Conservation (phyloP, 345 rosid genomes). For the Firmiana major region DNA sequence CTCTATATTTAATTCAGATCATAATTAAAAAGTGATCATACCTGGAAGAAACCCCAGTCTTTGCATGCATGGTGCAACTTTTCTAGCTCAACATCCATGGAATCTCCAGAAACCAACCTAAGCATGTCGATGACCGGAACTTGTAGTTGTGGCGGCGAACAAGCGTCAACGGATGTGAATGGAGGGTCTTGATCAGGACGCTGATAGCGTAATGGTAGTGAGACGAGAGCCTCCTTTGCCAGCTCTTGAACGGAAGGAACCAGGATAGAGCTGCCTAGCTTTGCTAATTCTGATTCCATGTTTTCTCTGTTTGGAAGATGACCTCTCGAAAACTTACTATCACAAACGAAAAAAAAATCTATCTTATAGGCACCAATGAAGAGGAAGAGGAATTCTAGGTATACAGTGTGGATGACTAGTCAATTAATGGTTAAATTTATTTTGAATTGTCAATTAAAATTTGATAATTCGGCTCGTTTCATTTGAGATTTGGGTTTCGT, state of each 20-base stretch:
- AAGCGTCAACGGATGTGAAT: background rate
- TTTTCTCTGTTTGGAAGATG: no score
- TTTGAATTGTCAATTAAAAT: no score
- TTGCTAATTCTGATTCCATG: background rate
- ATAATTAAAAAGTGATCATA: background rate
- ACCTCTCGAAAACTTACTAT: no score
- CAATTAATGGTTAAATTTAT: no score
- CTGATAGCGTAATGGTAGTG: slow-evolving; percentile 7
- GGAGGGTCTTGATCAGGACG: slow-evolving; percentile 6
- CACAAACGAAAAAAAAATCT: no score
- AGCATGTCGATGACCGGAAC: slow-evolving; percentile 27
- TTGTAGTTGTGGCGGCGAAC: background rate
- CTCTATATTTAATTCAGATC: no score
- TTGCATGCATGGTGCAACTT: slow-evolving; percentile 26
- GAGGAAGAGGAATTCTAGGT: no score
- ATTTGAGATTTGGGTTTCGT: no score
- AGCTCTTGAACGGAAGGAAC: slow-evolving; percentile 30
- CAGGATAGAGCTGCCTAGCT: slow-evolving; percentile 14
- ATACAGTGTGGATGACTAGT: no score
- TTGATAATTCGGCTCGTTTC: no score
- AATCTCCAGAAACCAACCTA: slow-evolving; percentile 16
- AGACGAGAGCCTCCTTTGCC: slow-evolving; percentile 6
- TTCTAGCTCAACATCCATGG: slow-evolving; percentile 17
- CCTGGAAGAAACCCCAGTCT: slow-evolving; percentile 4
- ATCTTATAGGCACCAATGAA: no score